phyloP scores from a whole-genome alignment of 257 asterid genomes.

The Penstemon eatonii region DNA sequence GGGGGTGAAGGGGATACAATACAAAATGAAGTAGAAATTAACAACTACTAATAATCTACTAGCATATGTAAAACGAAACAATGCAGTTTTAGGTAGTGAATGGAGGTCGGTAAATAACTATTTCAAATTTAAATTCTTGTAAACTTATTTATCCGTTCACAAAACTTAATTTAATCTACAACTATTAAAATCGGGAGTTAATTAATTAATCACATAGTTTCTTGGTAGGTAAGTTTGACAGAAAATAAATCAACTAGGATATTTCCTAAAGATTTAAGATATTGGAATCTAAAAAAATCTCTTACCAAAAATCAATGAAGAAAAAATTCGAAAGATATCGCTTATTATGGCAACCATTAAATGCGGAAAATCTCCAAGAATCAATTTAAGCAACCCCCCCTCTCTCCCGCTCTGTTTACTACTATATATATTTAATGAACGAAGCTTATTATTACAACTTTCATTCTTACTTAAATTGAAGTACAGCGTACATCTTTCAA shows the following conservation, averaged over 20 bases:
- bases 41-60: too few species aligned
- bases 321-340: not conserved
- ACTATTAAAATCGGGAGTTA: not conserved
- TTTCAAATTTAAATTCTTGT: not conserved
- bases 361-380: not conserved
- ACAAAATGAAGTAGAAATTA: not conserved
- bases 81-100: not conserved
- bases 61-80: too few species aligned
- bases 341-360: slow-evolving; percentile 12
- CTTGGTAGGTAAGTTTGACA: not conserved
- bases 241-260: not conserved
- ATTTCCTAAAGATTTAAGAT: too few species aligned
- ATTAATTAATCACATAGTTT: not conserved
- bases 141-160: not conserved
- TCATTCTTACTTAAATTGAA: slow-evolving; percentile 3
- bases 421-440: not conserved
- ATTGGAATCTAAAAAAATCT: not conserved
- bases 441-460: not conserved
- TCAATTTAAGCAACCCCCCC: not conserved
- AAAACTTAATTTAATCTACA: not conserved
- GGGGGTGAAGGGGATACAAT: too few species aligned
- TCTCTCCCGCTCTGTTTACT: not conserved
- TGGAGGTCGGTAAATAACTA: not conserved
- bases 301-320: not conserved
- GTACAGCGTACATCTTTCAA: not conserved